Conservation (phyloP, 768 basidiomycete species). For the Pulveroboletus sp. region DNA sequence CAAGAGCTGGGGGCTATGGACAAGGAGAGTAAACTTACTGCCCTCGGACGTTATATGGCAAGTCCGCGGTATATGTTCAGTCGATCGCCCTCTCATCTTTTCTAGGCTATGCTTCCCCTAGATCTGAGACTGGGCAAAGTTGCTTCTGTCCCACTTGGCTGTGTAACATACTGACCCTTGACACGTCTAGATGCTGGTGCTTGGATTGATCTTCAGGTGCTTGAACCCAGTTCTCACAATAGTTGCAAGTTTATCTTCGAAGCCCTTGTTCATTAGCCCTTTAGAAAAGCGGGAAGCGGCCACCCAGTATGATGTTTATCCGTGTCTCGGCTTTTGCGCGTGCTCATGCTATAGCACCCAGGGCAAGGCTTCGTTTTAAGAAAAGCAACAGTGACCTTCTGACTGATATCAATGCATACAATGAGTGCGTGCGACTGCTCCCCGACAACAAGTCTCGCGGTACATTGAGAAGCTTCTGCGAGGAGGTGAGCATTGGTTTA, state of each 20-base stretch:
- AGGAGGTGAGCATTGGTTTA: too few species aligned
- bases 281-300: slow-evolving; percentile 83
- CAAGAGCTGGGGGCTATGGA: too few species aligned
- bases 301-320: slow-evolving; percentile 43
- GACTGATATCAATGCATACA: slow-evolving; percentile 75
- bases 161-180: too few species aligned
- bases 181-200: too few species aligned
- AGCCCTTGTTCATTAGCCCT: slow-evolving; percentile 79
- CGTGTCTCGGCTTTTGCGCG: neutral
- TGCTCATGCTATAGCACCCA: slow-evolving; percentile 26
- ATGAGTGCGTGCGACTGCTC: slow-evolving; percentile 39
- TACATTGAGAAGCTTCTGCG: slow-evolving; percentile 58
- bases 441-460: slow-evolving; percentile 33
- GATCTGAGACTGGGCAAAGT: too few species aligned
- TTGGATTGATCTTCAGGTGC: too few species aligned
- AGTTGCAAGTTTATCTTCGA: slow-evolving; percentile 79
- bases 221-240: slow-evolving; percentile 71
- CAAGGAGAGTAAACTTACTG: too few species aligned
- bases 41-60: too few species aligned
- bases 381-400: slow-evolving; percentile 77
- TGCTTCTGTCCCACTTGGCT: too few species aligned
- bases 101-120: too few species aligned
- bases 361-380: slow-evolving; percentile 48
- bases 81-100: too few species aligned
- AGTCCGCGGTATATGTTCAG: too few species aligned